Percentiles rank a stretch among this genome's conserved stretches.
These are phyloP conservation scores for Saururus chinensis DNA, from an alignment of 164 flowering plant species.

Conservation along the genomic window DNA sequence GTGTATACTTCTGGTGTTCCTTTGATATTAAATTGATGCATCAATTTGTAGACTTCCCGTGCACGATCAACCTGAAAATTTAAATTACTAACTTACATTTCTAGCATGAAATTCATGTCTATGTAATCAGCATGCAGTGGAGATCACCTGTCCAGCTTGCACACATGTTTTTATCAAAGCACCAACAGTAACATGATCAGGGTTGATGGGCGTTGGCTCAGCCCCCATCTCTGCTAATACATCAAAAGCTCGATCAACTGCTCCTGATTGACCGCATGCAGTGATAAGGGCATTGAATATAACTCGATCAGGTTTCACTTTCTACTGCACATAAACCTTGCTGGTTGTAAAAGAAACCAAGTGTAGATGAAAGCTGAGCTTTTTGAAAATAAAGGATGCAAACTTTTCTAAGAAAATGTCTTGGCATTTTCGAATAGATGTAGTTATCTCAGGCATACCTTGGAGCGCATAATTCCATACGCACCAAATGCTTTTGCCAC, in stretches of 20 bases:
- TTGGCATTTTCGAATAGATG: too few species aligned
- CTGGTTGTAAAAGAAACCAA: not conserved
- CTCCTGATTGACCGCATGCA: slow-evolving; percentile 95
- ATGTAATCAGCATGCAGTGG: not conserved
- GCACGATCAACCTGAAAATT: slow-evolving; percentile 69
- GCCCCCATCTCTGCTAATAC: slow-evolving; percentile 84
- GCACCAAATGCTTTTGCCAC: slow-evolving; percentile 98
- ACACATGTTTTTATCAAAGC: slow-evolving; percentile 82
- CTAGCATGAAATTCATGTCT: not conserved
- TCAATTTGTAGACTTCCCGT: slow-evolving; percentile 76
- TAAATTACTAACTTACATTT: not conserved
- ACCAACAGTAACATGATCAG: slow-evolving; percentile 89
- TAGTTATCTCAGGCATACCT: slow-evolving; percentile 73
- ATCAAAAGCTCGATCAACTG: slow-evolving; percentile 96
- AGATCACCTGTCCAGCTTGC: slow-evolving; percentile 69
- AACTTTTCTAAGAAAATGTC: too few species aligned
- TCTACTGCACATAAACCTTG: slow-evolving; percentile 58
- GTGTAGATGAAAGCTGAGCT: not conserved
- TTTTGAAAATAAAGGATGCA: not conserved
- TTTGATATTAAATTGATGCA: slow-evolving; percentile 59
- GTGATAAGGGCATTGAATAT: slow-evolving; percentile 95
- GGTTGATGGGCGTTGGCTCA: slow-evolving; percentile 67
- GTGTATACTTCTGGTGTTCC: slow-evolving; percentile 95
- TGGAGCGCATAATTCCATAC: slow-evolving; percentile 91
- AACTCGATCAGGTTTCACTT: slow-evolving; percentile 96